phyloP scores from a whole-genome alignment of 352 stramenopile species.

The Globisporangium viniferum region DNA sequence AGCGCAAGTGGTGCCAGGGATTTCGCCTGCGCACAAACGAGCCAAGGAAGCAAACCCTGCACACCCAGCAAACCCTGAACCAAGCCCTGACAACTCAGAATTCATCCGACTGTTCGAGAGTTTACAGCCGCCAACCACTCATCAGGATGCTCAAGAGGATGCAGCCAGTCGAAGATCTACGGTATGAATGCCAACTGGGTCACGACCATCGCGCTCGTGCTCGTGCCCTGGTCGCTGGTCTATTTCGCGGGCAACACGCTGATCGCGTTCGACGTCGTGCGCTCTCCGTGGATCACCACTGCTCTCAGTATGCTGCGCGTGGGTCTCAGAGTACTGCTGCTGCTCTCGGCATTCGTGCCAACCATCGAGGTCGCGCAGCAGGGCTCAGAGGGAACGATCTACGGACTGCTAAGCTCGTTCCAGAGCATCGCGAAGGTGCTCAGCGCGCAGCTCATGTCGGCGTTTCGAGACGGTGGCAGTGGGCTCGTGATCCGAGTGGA shows the following conservation, averaged over 20 bases:
- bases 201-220: conserved; percentile 9
- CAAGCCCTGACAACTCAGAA: too few relatives aligned
- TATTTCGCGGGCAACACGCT: conserved; percentile 18
- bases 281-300: conserved; percentile 22
- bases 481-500: conserved; percentile 13
- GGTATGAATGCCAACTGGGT: conserved; percentile 28
- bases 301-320: conserved; percentile 17
- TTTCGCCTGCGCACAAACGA: too few relatives aligned
- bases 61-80: too few relatives aligned
- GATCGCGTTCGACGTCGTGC: conserved; percentile 22
- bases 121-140: too few relatives aligned
- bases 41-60: too few relatives aligned
- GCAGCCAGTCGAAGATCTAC: conserved; percentile 3
- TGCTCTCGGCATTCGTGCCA: conserved; percentile 34
- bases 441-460: conserved; percentile 19
- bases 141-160: not conserved
- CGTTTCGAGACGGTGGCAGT: conserved; percentile 5
- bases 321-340: conserved; percentile 21
- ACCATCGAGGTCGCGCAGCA: conserved; percentile 39
- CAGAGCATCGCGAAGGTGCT: conserved; percentile 32
- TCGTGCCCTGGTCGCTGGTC: conserved; percentile 16
- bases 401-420: conserved; percentile 30
- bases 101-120: too few relatives aligned
- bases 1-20: too few relatives aligned
- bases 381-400: conserved; percentile 41